phyloP scores from a whole-genome alignment of 1,284 basidiomycete genomes.

The Inonotus obliquus region DNA sequence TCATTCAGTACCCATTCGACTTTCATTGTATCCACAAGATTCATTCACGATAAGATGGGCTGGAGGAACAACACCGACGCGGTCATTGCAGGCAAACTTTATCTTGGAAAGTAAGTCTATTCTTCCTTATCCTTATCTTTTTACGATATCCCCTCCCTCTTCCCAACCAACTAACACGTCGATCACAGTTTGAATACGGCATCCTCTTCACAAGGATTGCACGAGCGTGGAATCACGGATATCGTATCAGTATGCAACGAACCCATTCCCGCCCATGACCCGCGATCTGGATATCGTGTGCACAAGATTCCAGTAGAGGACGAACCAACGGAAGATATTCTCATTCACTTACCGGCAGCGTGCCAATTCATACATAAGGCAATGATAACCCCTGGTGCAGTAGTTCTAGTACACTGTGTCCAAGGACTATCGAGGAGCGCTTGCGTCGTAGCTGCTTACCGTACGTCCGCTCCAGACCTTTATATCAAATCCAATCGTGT shows the following conservation, averaged over 20 bases:
- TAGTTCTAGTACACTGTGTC: constrained; percentile 18
- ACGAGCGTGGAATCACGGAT: constrained; percentile 17
- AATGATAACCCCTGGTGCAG: constrained; percentile 9
- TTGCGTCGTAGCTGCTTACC: constrained; percentile 18
- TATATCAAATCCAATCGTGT: neutral
- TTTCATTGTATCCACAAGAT: neutral
- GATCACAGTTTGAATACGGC: constrained; percentile 15
- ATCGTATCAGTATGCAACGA: constrained; percentile 18
- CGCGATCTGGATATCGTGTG: constrained; percentile 16
- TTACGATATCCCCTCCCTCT: too few relatives aligned
- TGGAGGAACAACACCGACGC: constrained; percentile 19
- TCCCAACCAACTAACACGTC: too few relatives aligned
- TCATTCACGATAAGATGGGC: constrained; percentile 7
- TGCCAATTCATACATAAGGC: constrained; percentile 18
- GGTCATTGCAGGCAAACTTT: constrained; percentile 19
- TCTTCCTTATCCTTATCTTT: neutral
- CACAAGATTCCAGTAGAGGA: constrained; percentile 17
- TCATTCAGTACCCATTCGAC: neutral
- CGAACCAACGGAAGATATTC: constrained; percentile 13
- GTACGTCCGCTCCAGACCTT: constrained; percentile 3
- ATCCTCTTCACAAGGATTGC: constrained; percentile 14
- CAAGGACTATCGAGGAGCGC: constrained; percentile 18
- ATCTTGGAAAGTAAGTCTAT: constrained; percentile 18
- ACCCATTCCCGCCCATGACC: constrained; percentile 17
- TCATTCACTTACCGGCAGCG: constrained; percentile 17